Evolutionary conservation across 2,329 filamentous ascomycete genomes (phyloP).

Genomic region (Talaromyces rugulosus): DNA sequence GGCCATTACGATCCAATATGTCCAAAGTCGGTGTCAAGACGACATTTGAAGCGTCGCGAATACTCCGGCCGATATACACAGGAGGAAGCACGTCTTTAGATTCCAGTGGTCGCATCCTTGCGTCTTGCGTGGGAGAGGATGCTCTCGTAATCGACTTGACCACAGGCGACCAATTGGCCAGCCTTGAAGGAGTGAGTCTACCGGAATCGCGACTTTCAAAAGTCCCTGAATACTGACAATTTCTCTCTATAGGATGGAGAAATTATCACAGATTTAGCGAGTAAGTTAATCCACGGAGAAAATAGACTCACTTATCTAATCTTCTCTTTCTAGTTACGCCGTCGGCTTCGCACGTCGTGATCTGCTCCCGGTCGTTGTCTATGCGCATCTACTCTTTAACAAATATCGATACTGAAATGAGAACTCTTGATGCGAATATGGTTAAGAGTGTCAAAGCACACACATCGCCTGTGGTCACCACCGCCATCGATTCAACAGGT

Average conservation of each 20-base stretch:
- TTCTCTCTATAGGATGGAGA: conserved; percentile 59
- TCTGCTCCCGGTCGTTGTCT: conserved; percentile 91
- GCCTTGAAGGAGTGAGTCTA: conserved; percentile 74
- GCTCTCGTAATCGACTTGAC: conserved; percentile 79
- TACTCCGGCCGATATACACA: conserved; percentile 89
- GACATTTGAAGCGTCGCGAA: conserved; percentile 78
- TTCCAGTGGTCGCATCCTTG: conserved; percentile 74
- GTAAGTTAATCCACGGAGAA: conserved; percentile 23
- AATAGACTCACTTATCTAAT: conserved; percentile 1
- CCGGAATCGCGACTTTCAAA: conserved; percentile 13
- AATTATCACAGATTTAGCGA: conserved; percentile 42
- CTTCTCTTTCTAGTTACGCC: conserved; percentile 64
- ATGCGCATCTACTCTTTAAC: conserved; percentile 85
- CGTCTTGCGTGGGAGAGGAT: conserved; percentile 88
- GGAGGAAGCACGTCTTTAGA: conserved; percentile 84
- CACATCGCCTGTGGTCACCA: conserved; percentile 79
- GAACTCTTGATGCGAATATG: conserved; percentile 61
- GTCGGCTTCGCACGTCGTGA: conserved; percentile 77
- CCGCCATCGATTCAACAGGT: conserved; percentile 79
- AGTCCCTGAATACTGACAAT: conserved; percentile 9
- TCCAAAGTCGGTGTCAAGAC: conserved; percentile 65
- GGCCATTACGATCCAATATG: conserved; percentile 21
- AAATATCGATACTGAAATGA: conserved; percentile 52
- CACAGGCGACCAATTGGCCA: conserved; percentile 75
- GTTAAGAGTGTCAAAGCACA: conserved; percentile 84